These are phyloP conservation scores for Amanita exitialis DNA, from an alignment of 768 basidiomycete species.

Conservation along the genomic window DNA sequence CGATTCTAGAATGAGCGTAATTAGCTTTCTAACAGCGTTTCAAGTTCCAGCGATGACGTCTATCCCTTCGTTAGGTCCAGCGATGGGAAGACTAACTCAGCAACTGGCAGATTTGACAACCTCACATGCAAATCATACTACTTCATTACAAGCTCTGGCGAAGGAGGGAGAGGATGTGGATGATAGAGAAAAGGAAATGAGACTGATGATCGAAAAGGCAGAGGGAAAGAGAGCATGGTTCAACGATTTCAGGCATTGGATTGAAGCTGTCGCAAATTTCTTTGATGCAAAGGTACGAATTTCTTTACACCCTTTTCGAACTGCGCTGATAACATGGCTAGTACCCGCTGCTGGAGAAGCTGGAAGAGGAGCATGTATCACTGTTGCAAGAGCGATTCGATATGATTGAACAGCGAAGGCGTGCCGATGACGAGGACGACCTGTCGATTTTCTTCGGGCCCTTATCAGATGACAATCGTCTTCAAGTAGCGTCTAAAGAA, in stretches of 20 bases:
- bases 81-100: slow-evolving; percentile 50
- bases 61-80: slow-evolving; percentile 54
- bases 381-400: slow-evolving; percentile 65
- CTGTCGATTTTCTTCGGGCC: slow-evolving; percentile 58
- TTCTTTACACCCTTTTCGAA: neutral
- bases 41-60: slow-evolving; percentile 58
- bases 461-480: slow-evolving; percentile 16
- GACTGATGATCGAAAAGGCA: slow-evolving; percentile 62
- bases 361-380: slow-evolving; percentile 67
- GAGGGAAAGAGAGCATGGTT: slow-evolving; percentile 83
- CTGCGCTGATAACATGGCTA: slow-evolving; percentile 16
- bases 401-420: slow-evolving; percentile 59
- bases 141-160: slow-evolving; percentile 44
- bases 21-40: slow-evolving; percentile 9
- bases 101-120: slow-evolving; percentile 50
- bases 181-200: slow-evolving; percentile 59
- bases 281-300: slow-evolving; percentile 72
- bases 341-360: slow-evolving; percentile 70
- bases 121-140: slow-evolving; percentile 58
- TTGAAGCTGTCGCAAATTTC: slow-evolving; percentile 77
- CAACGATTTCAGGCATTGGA: slow-evolving; percentile 64
- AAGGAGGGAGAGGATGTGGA: slow-evolving; percentile 60
- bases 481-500: slow-evolving; percentile 11
- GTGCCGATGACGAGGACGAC: slow-evolving; percentile 76
- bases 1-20: neutral